These are phyloP conservation scores for Colletotrichum horii DNA, from an alignment of 2,329 filamentous ascomycete genomes.

Conservation along the genomic window DNA sequence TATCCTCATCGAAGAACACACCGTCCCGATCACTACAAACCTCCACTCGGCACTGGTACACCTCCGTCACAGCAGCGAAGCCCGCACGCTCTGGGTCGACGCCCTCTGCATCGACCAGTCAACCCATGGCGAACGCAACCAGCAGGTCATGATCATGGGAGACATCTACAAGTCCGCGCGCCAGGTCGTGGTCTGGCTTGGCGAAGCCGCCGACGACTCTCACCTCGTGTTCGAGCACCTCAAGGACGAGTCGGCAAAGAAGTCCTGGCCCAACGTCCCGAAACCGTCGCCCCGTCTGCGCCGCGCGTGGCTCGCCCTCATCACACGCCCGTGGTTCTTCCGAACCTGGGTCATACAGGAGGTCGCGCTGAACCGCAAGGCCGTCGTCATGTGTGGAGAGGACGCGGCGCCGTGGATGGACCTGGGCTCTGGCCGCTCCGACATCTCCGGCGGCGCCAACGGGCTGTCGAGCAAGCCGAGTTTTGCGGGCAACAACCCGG, in stretches of 20 bases:
- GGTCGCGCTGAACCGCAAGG: neutral
- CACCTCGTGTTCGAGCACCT: neutral
- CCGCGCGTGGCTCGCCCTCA: neutral
- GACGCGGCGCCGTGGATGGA: neutral
- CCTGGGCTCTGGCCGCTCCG: neutral
- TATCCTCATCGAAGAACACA: neutral
- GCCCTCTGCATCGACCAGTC: neutral
- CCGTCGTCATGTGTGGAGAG: neutral
- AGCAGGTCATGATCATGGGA: neutral
- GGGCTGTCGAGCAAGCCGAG: neutral
- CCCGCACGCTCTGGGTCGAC: neutral
- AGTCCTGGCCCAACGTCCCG: neutral
- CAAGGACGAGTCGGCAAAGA: neutral
- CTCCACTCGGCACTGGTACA: neutral
- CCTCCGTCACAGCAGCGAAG: neutral
- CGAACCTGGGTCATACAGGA: neutral
- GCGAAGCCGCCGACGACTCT: neutral
- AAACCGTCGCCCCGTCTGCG: neutral
- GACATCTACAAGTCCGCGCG: neutral
- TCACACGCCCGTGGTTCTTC: neutral
- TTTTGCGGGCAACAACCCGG: neutral
- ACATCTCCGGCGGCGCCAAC: neutral
- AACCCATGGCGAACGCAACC: neutral
- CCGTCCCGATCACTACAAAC: neutral
- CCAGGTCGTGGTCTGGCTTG: neutral